Evolutionary conservation across 2,329 filamentous ascomycete genomes (phyloP).

Genomic region (Fusarium chlamydosporum): DNA sequence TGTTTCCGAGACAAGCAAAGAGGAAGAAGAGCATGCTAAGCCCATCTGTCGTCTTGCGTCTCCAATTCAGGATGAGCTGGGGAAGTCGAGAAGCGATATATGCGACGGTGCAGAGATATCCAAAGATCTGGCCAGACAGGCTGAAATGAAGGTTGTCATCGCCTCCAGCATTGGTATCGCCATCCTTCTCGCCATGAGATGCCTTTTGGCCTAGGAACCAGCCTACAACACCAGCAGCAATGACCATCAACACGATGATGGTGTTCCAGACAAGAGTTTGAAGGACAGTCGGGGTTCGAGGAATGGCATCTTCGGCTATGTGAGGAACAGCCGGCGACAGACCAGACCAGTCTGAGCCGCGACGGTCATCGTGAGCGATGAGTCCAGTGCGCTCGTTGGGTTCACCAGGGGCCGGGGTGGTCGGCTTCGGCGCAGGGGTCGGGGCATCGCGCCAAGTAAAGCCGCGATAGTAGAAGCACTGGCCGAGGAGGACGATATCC

Average conservation of each 20-base stretch:
- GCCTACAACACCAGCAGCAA: slow-evolving; percentile 83
- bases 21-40: slow-evolving; percentile 96
- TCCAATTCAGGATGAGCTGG: slow-evolving; percentile 92
- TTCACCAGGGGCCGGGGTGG: slow-evolving; percentile 53
- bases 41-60: slow-evolving; percentile 92
- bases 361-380: slow-evolving; percentile 57
- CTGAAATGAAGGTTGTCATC: slow-evolving; percentile 75
- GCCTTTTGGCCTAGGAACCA: slow-evolving; percentile 77
- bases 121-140: slow-evolving; percentile 87
- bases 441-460: slow-evolving; percentile 76
- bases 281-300: slow-evolving; percentile 64
- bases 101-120: slow-evolving; percentile 89
- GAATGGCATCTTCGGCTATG: slow-evolving; percentile 64
- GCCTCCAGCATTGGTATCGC: slow-evolving; percentile 57
- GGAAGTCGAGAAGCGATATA: slow-evolving; percentile 93
- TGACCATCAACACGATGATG: slow-evolving; percentile 83
- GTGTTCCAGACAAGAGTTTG: slow-evolving; percentile 80
- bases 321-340: slow-evolving; percentile 88
- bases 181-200: slow-evolving; percentile 58
- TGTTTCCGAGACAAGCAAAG: slow-evolving; percentile 94
- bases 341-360: slow-evolving; percentile 70
- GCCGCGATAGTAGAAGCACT: slow-evolving; percentile 96
- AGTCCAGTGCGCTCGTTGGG: slow-evolving; percentile 66
- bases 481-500: slow-evolving; percentile 86
- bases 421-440: slow-evolving; percentile 59